Evolutionary conservation across 331 rosid genomes (phyloP).

Genomic region (Erythrophleum ivorense): DNA sequence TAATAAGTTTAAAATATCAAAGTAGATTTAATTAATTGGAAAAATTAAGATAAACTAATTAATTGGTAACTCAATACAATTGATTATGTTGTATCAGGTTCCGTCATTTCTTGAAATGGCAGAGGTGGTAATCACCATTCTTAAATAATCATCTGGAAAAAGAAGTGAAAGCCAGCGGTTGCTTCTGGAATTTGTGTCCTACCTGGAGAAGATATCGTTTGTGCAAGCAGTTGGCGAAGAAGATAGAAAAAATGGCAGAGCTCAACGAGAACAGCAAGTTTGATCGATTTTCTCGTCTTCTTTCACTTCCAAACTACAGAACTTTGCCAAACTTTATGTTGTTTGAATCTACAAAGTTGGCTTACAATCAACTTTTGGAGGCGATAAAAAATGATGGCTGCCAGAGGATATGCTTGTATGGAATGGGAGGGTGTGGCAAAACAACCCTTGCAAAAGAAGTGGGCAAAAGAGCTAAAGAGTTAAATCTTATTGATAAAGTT

Average conservation of each 20-base stretch:
- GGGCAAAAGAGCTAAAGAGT: background rate
- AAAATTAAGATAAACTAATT: too few species aligned
- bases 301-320: background rate
- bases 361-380: slow-evolving; percentile 16
- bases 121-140: background rate
- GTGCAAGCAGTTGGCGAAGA: slow-evolving; percentile 2
- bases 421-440: slow-evolving; percentile 28
- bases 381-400: background rate
- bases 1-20: too few species aligned
- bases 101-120: background rate
- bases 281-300: background rate
- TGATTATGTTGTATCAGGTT: background rate
- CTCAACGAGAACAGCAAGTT: background rate
- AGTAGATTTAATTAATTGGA: too few species aligned
- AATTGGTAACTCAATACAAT: background rate
- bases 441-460: slow-evolving; percentile 24
- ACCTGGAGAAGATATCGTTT: background rate
- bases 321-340: background rate
- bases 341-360: background rate
- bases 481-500: background rate
- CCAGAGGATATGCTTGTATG: slow-evolving; percentile 9
- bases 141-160: too few species aligned
- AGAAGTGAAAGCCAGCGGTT: background rate
- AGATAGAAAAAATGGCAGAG: background rate
- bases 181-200: background rate